Evolutionary conservation across 2,329 filamentous ascomycete species (phyloP), one percentile per base, ranked within the genome.

Genomic region (Aspergillus hiratsukae): DNA sequence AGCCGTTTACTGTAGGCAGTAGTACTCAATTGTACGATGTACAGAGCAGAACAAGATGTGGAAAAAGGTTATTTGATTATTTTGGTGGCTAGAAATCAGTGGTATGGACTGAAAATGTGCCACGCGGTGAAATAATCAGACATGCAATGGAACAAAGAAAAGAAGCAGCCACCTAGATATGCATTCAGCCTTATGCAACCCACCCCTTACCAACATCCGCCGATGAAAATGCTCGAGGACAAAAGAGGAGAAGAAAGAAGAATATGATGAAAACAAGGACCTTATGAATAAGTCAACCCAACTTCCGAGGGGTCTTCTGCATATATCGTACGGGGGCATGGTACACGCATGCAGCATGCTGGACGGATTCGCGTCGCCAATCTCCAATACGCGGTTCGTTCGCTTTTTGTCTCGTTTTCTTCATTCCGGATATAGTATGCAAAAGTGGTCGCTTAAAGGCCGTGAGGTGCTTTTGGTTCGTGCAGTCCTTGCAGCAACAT

Each of bases 381-480:
- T 11, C 43, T 46, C 43, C 43, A 46, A 46, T 17, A 27, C 5
- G 8, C 4, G 17, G 2, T 46, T 27, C 43, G 11, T 46, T 25
- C 6, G 43, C 43, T 29, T 9, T 28, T 35, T 25, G 17, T 23
- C 23, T 19, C 43, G 27, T 48, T 48, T 29, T 21, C 43, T 43
- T 14, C 35, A 45, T 57, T 27, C 19, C 9, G 19, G 29, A 11
- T 51, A 40, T 51, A 45, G 48, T 25, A 23, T 23, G 49, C 49
- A 53, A 55, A 55, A 53, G 19, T 52, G 45, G 53, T 45, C 27
- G 53, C 43, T 55, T 49, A 31, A 56, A 52, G 56, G 49, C 49
- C 50, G 49, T 59, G 35, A 56, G 35, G 40, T 57, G 54, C 48
- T 54, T 53, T 58, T 58, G 49, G 48, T 23, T 56, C 52, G 45